Conservation (phyloP, 306 rosid genomes). For the Pterocarpus macrocarpus region DNA sequence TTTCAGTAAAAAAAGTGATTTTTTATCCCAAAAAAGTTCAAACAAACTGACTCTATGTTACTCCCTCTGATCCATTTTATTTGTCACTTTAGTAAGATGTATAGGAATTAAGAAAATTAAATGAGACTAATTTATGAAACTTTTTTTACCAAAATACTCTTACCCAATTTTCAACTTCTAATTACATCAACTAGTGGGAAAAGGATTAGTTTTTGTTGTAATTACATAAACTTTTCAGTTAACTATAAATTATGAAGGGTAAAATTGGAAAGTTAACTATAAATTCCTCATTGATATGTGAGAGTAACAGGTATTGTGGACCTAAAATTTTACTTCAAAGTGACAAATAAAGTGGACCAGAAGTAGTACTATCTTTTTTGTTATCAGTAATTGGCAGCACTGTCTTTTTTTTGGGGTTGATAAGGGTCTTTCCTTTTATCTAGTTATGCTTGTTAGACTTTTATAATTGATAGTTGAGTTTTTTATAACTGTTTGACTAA, state of each 20-base stretch:
- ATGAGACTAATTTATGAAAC: not conserved
- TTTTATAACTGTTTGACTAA: not conserved
- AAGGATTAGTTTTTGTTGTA: no score
- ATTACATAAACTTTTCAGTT: not conserved
- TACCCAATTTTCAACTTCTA: not conserved
- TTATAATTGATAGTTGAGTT: not conserved
- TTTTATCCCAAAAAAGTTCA: no score
- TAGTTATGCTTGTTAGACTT: constrained; percentile 14
- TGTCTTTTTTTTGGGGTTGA: not conserved
- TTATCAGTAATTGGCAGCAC: not conserved
- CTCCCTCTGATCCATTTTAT: not conserved
- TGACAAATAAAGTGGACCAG: not conserved
- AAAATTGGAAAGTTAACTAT: not conserved
- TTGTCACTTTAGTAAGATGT: not conserved
- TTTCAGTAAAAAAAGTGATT: no score
- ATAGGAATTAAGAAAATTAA: not conserved
- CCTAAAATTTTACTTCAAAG: not conserved
- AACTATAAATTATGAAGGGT: not conserved
- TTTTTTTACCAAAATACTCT: not conserved
- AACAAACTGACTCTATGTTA: not conserved
- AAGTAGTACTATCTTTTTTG: not conserved
- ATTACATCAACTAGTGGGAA: not conserved
- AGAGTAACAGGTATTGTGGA: not conserved
- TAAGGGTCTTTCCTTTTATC: not conserved
- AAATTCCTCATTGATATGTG: not conserved